These are phyloP conservation scores for Alternaria ventricosa DNA, from an alignment of 2,329 filamentous ascomycete genomes.

Conservation along the genomic window DNA sequence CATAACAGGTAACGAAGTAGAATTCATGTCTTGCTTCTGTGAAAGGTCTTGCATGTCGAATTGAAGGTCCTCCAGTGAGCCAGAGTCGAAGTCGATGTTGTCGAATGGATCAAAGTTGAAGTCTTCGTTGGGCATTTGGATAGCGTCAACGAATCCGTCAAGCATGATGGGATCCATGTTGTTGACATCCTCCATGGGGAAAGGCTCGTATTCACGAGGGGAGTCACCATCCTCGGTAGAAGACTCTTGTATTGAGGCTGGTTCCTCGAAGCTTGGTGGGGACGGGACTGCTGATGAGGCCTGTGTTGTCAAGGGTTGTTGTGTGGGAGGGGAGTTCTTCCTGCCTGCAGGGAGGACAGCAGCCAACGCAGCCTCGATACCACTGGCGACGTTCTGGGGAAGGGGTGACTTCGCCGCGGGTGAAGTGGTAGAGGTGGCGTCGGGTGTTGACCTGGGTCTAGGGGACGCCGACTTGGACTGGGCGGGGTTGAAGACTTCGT, in stretches of 20 bases:
- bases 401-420: conserved; percentile 21
- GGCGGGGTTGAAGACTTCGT: conserved; percentile 53
- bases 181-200: conserved; percentile 33
- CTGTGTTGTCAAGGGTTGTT: conserved; percentile 19
- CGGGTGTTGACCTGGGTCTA: conserved; percentile 17
- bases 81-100: conserved; percentile 34
- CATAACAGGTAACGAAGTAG: conserved; percentile 15
- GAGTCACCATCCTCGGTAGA: conserved; percentile 36
- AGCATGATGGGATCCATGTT: conserved; percentile 31
- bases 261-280: conserved; percentile 28
- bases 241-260: conserved; percentile 24
- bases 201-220: conserved; percentile 32
- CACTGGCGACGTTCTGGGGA: conserved; percentile 39
- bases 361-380: conserved; percentile 44
- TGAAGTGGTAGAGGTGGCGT: conserved; percentile 10
- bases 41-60: conserved; percentile 28
- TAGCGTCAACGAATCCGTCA: conserved; percentile 32
- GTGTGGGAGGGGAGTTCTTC: conserved; percentile 24
- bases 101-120: conserved; percentile 36
- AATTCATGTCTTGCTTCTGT: conserved; percentile 24
- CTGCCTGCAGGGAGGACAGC: conserved; percentile 43
- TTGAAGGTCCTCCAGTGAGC: conserved; percentile 25
- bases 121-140: conserved; percentile 31
- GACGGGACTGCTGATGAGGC: conserved; percentile 26
- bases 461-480: conserved; percentile 30